Percentiles rank a stretch among this genome's conserved stretches.
phyloP scores from a whole-genome alignment of 306 rosid genomes.

The Fagus sylvatica region DNA sequence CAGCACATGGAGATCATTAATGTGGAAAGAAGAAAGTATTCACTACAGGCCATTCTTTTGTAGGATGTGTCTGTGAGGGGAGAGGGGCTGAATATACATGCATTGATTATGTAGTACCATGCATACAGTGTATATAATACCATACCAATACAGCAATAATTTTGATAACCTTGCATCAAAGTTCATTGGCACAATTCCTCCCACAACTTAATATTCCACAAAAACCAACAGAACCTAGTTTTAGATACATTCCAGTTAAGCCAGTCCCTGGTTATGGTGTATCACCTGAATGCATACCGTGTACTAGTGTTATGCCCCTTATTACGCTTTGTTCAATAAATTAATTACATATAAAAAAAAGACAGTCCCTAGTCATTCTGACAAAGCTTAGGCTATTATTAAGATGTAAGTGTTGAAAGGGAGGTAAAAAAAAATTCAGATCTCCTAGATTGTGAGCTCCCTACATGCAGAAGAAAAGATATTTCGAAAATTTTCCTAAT shows the following conservation, averaged over 20 bases:
- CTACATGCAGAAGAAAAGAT: background rate
- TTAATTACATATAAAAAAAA: too few species aligned
- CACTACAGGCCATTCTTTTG: background rate
- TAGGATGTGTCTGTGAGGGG: background rate
- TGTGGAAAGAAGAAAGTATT: background rate
- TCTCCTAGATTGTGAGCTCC: background rate
- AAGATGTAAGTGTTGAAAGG: background rate
- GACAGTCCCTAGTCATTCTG: background rate
- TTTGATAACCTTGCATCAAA: background rate
- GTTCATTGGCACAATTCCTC: background rate
- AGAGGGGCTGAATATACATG: background rate
- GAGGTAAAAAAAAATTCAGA: background rate
- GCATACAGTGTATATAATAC: background rate
- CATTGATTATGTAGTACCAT: background rate
- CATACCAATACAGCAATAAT: background rate
- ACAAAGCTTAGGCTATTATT: background rate
- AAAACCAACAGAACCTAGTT: background rate
- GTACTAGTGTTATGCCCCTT: too few species aligned
- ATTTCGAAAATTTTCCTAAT: background rate
- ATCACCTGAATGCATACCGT: too few species aligned
- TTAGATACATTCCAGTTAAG: background rate
- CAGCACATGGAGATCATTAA: background rate
- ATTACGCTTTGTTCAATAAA: too few species aligned
- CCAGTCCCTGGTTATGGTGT: too few species aligned
- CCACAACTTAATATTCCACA: background rate